Conservation (phyloP, 2,329 filamentous ascomycete genomes). For the Cordyceps cicadae region DNA sequence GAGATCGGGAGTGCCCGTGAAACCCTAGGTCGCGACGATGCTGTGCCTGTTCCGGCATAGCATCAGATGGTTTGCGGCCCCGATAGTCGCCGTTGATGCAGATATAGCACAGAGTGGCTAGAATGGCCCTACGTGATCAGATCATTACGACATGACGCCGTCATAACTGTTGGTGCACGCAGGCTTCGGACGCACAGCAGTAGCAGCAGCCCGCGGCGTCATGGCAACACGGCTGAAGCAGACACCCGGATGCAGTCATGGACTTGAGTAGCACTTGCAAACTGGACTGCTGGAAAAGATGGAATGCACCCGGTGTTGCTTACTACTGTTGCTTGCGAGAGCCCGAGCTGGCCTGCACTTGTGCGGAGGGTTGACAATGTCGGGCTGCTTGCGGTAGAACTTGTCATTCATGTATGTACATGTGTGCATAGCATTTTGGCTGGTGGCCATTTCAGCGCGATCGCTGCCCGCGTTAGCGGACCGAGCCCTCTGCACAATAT, state of each 20-base stretch:
- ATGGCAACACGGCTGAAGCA: background rate
- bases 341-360: no score
- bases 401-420: no score
- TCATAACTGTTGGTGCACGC: background rate
- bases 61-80: background rate
- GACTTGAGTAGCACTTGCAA: no score
- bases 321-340: no score
- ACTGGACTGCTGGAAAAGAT: no score
- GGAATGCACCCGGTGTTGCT: no score
- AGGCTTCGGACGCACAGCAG: no score
- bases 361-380: no score
- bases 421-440: no score
- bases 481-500: background rate
- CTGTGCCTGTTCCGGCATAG: background rate
- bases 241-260: background rate
- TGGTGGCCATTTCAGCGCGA: background rate
- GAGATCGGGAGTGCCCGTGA: background rate
- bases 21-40: background rate
- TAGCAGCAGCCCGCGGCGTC: background rate
- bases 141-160: no score
- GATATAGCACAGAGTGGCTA: background rate
- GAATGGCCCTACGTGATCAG: no score
- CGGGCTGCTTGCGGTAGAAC: background rate
- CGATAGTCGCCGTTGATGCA: background rate
- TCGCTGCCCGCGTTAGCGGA: conserved; percentile 6